A percentile compares a stretch with the other conserved stretches of the same genome.
phyloP scores from a whole-genome alignment of 2,329 filamentous ascomycete genomes.

The Ceratocystis albifundus region DNA sequence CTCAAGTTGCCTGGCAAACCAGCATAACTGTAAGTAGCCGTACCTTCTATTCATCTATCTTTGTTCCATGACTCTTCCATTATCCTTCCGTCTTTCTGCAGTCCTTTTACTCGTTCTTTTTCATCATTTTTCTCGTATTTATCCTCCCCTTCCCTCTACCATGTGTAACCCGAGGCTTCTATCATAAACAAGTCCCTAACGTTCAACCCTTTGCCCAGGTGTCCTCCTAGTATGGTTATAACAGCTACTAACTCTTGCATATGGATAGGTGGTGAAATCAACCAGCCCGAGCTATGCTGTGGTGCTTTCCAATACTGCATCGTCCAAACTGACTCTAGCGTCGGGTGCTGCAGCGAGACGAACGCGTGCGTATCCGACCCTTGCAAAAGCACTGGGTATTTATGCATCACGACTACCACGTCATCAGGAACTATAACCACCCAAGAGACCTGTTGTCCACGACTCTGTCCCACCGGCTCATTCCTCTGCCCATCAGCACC shows the following conservation, averaged over 20 bases:
- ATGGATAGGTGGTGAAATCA: constrained; percentile 35
- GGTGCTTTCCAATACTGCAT: constrained; percentile 38
- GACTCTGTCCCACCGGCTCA: constrained; percentile 33
- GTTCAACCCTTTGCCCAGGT: neutral
- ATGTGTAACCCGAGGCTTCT: neutral
- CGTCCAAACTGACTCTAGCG: constrained; percentile 29
- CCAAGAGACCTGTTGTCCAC: constrained; percentile 32
- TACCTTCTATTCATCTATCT: neutral
- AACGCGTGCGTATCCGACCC: constrained; percentile 33
- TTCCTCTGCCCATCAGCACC: constrained; percentile 37
- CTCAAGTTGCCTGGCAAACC: neutral
- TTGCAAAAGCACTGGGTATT: constrained; percentile 30
- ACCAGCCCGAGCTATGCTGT: constrained; percentile 34
- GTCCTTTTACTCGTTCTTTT: neutral
- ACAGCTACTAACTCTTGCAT: neutral
- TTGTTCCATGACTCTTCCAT: neutral
- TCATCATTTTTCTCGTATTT: neutral
- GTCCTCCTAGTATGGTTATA: too few relatives aligned
- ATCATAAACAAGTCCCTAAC: neutral
- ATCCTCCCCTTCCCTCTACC: neutral
- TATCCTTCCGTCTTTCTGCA: neutral
- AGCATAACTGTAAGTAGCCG: constrained; percentile 15
- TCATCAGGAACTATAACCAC: constrained; percentile 24
- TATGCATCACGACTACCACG: constrained; percentile 26
- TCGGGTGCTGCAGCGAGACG: constrained; percentile 36